phyloP scores from a whole-genome alignment of 192 early-diverging fungal species.

The Allomyces arbusculus region DNA sequence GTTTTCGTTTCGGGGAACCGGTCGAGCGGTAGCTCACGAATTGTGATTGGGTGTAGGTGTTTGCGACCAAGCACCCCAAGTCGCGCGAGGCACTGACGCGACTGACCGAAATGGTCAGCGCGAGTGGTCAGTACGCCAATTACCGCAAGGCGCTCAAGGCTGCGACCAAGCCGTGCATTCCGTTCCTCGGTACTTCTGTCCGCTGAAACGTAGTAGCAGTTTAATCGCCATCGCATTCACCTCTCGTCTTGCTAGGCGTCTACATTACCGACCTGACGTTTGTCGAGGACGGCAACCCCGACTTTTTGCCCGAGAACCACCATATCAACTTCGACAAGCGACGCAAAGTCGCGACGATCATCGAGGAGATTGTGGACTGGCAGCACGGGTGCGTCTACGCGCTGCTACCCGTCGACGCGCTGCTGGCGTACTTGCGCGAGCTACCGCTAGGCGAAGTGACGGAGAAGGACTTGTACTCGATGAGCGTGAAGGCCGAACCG shows the following conservation, averaged over 20 bases:
- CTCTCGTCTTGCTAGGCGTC: conserved; percentile 1
- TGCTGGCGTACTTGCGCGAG: background rate
- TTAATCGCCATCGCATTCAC: background rate
- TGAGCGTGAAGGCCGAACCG: background rate
- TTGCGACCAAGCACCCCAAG: background rate
- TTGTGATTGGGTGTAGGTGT: background rate
- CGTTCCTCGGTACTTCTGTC: conserved; percentile 3
- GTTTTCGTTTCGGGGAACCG: too few relatives aligned
- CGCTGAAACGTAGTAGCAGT: too few relatives aligned
- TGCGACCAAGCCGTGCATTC: background rate
- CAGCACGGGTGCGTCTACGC: background rate
- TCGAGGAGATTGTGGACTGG: conserved; percentile 4
- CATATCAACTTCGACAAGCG: conserved; percentile 9
- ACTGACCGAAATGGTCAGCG: conserved; percentile 3
- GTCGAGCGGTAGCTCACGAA: too few relatives aligned
- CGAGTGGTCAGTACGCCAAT: conserved; percentile 7
- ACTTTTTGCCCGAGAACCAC: conserved; percentile 1
- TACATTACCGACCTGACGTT: conserved; percentile 8
- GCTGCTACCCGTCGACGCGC: background rate
- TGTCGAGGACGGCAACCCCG: conserved; percentile 5
- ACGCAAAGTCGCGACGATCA: conserved; percentile 5
- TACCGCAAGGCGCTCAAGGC: conserved; percentile 8
- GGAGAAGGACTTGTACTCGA: background rate
- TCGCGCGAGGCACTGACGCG: background rate
- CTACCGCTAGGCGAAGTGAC: background rate